Conservation (phyloP, 2,329 filamentous ascomycete species). For the Lasiodiplodia citricola region DNA sequence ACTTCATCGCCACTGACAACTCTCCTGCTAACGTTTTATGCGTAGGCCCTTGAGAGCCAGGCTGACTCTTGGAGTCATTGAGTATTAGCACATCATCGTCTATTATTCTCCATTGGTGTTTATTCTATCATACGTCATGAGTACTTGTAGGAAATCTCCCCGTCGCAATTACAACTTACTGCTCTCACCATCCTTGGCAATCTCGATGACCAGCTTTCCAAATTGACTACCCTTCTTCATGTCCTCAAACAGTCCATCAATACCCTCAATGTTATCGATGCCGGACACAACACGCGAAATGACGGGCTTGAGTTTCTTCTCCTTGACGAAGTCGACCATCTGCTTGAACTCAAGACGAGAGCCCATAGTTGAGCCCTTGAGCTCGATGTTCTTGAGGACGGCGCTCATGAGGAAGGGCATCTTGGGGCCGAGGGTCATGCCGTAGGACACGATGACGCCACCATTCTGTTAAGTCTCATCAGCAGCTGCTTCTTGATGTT, state of each 20-base stretch:
- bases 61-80: too few relatives aligned
- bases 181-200: constrained; percentile 33
- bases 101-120: background rate
- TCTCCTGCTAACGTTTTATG: too few relatives aligned
- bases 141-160: background rate
- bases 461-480: constrained; percentile 57
- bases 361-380: constrained; percentile 89
- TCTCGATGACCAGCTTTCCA: constrained; percentile 74
- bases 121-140: constrained; percentile 21
- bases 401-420: constrained; percentile 88
- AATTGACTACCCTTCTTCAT: constrained; percentile 88
- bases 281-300: constrained; percentile 77
- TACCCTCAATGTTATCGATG: constrained; percentile 75
- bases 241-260: constrained; percentile 83
- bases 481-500: constrained; percentile 26
- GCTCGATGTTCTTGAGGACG: constrained; percentile 84
- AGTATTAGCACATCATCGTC: too few relatives aligned
- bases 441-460: constrained; percentile 84
- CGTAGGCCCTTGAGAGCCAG: too few relatives aligned
- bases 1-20: too few relatives aligned
- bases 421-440: constrained; percentile 86
- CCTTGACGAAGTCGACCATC: constrained; percentile 82
- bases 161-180: constrained; percentile 39
- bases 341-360: constrained; percentile 87
- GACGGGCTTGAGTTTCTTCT: constrained; percentile 75